These are phyloP conservation scores for Tephrocybe sp. DNA, from an alignment of 768 basidiomycete species.

Conservation along the genomic window DNA sequence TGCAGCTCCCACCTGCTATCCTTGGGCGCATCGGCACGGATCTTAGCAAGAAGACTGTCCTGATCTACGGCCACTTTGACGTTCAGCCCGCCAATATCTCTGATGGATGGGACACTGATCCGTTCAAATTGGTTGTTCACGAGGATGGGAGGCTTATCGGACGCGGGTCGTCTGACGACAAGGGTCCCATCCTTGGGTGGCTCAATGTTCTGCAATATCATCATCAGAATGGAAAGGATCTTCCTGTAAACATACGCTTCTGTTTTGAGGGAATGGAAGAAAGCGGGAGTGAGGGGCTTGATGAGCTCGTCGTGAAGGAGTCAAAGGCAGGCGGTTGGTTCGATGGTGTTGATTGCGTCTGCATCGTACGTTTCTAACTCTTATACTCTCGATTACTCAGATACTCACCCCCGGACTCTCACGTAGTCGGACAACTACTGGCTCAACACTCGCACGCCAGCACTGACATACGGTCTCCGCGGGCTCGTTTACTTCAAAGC, in stretches of 20 bases:
- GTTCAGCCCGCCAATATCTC: slow-evolving; percentile 73
- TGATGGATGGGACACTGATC: slow-evolving; percentile 90
- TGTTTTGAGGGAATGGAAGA: slow-evolving; percentile 99
- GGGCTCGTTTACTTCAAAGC: slow-evolving; percentile 87
- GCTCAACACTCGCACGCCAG: slow-evolving; percentile 81
- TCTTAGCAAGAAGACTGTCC: slow-evolving; percentile 88
- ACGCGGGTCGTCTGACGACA: slow-evolving; percentile 89
- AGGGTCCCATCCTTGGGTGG: slow-evolving; percentile 89
- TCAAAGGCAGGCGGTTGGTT: slow-evolving; percentile 77
- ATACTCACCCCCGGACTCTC: no score
- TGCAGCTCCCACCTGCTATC: slow-evolving; percentile 81
- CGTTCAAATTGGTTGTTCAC: slow-evolving; percentile 66
- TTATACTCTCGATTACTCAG: neutral
- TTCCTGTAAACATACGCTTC: slow-evolving; percentile 89
- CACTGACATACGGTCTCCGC: slow-evolving; percentile 84
- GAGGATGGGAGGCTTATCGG: slow-evolving; percentile 68
- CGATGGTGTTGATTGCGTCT: slow-evolving; percentile 86
- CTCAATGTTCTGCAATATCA: slow-evolving; percentile 90
- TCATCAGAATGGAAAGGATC: slow-evolving; percentile 55
- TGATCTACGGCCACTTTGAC: slow-evolving; percentile 94
- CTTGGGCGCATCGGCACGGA: slow-evolving; percentile 83
- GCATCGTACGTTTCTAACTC: slow-evolving; percentile 64
- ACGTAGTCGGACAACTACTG: slow-evolving; percentile 90
- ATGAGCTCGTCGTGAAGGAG: slow-evolving; percentile 81
- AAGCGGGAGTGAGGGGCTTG: slow-evolving; percentile 87